phyloP scores from a whole-genome alignment of 2,329 filamentous ascomycete species.

The Calonectria fujianensis region DNA sequence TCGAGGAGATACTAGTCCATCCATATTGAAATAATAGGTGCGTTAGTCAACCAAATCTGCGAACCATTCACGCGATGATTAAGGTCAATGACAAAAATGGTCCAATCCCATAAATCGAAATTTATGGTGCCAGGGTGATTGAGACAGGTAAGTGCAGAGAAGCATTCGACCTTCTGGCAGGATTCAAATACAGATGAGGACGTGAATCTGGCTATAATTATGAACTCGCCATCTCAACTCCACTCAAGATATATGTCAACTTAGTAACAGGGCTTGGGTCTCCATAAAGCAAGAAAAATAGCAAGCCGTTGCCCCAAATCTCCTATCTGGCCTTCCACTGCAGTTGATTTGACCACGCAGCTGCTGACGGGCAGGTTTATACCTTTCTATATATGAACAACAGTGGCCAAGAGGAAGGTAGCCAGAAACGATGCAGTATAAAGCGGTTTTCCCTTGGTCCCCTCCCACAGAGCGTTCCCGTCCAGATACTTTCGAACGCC shows the following conservation, averaged over 20 bases:
- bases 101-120: not conserved
- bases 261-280: not conserved
- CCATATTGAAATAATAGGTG: not conserved
- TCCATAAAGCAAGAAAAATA: not conserved
- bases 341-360: too few relatives aligned
- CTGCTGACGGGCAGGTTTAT: not conserved
- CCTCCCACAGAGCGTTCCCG: slow-evolving; percentile 65
- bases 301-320: not conserved
- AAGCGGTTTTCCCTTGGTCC: slow-evolving; percentile 74
- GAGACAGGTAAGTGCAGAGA: not conserved
- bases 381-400: slow-evolving; percentile 65
- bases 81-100: not conserved
- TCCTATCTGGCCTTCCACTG: too few relatives aligned
- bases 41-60: too few relatives aligned
- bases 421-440: slow-evolving; percentile 83
- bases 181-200: not conserved
- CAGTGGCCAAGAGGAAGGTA: slow-evolving; percentile 80
- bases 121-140: not conserved
- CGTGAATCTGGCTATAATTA: not conserved
- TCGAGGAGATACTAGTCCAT: not conserved
- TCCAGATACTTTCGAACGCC: slow-evolving; percentile 61
- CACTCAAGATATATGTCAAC: too few relatives aligned
- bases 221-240: not conserved
- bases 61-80: too few relatives aligned
- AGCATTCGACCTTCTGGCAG: not conserved